Evolutionary conservation across 2,329 filamentous ascomycete species (phyloP), one percentile per base, ranked within the genome.

Genomic region (Ophiosphaerella herpotricha): DNA sequence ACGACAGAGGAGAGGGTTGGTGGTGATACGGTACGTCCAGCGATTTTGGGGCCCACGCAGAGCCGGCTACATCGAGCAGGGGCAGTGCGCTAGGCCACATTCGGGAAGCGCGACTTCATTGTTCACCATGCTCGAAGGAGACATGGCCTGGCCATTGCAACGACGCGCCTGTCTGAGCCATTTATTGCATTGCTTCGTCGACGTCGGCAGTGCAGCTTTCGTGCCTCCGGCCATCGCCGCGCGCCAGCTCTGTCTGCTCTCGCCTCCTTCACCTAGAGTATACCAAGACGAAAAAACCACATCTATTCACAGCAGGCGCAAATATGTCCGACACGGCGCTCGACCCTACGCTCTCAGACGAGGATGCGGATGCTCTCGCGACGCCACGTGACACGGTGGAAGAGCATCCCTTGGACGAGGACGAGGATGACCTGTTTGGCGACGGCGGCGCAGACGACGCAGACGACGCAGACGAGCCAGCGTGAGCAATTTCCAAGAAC

Each of bases 371-470:
- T 13, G 68, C 60, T 51, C 63, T 64, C 8, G 64, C 69, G 5
- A 61, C 66, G 12, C 64, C 67, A 38, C 61, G 60, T 43, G 59
- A 68, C 33, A 70, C 66, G 4, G 62, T 71, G 13, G 70, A 70
- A 43, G 65, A 71, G 34, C 61, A 64, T 8, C 68, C 39, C 0
- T 46, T 61, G 23, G 72, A 73, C 16, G 69, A 70, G 3, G 73
- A 71, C 23, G 75, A 71, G 18, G 76, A 77, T 42, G 77, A 80
- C 52, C 63, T 79, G 9, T 78, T 80, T 52, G 78, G 77, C 39
- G 78, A 77, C 43, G 76, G 70, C 16, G 16, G 3, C 16, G 16
- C 16, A 18, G 60, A 65, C 16, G 55, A 52, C n/a, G 26, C 26
- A 21, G 39, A 41, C 14, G 64, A 67, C 49, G 57, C 64, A 18